Percentiles rank a stretch among this genome's conserved stretches.
Conservation (phyloP, 2,329 filamentous ascomycete genomes). For the Nemania sp. region DNA sequence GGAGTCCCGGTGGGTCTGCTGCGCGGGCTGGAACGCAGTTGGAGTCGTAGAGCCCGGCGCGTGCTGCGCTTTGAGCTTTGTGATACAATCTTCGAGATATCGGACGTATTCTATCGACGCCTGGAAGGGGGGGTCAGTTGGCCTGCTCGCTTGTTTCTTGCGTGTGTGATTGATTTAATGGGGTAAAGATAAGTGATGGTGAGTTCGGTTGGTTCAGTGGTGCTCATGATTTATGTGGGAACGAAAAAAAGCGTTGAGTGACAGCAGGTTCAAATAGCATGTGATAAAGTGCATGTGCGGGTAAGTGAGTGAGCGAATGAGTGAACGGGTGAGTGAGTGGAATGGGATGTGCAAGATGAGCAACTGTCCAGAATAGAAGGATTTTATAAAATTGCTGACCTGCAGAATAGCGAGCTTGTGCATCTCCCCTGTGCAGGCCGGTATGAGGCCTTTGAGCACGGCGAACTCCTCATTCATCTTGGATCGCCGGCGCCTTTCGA, state of each 20-base stretch:
- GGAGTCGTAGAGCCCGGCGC: constrained; percentile 39
- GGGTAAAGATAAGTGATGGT: not conserved
- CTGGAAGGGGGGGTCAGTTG: constrained; percentile 48
- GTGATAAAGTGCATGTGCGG: not conserved
- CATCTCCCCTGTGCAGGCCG: constrained; percentile 96
- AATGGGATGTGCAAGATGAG: not conserved
- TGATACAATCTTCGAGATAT: constrained; percentile 88
- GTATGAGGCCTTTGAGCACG: constrained; percentile 92
- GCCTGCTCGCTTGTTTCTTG: not conserved
- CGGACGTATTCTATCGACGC: constrained; percentile 95
- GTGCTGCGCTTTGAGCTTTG: constrained; percentile 71
- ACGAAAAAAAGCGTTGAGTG: not conserved
- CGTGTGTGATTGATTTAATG: not conserved
- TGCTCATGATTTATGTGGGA: not conserved
- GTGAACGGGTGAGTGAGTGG: not conserved
- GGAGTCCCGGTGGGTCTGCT: constrained; percentile 12
- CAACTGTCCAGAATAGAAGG: too few relatives aligned
- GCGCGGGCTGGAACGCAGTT: constrained; percentile 35
- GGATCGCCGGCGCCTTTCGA: constrained; percentile 83
- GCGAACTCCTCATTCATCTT: constrained; percentile 99
- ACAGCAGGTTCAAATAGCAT: not conserved
- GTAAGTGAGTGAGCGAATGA: too few relatives aligned
- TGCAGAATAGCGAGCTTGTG: constrained; percentile 95
- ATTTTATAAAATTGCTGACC: constrained; percentile 52
- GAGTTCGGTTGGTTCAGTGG: too few relatives aligned